Conservation (phyloP, 805 yeast species). For the Ogataea chonburiensis region DNA sequence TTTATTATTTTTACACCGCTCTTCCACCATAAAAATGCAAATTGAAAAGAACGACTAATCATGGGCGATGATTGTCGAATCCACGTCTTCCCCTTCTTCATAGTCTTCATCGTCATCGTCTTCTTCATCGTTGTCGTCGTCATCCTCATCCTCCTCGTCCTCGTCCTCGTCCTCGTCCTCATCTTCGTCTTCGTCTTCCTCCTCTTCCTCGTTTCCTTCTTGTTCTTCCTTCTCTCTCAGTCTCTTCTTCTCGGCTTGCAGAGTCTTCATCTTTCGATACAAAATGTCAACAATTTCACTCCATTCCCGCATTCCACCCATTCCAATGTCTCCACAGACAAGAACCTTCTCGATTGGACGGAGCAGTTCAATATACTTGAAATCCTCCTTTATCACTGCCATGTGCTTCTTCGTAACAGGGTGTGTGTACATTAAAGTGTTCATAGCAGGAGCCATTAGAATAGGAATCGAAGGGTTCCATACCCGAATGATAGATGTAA, state of each 20-base stretch:
- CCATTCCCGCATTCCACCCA: constrained; percentile 99
- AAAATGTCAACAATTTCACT: constrained; percentile 87
- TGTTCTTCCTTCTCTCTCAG: constrained; percentile 48
- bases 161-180: constrained; percentile 41
- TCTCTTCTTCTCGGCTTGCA: constrained; percentile 52
- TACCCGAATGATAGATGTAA: constrained; percentile 88
- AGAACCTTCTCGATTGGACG: constrained; percentile 93
- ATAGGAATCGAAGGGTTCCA: constrained; percentile 94
- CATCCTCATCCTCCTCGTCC: constrained; percentile 40
- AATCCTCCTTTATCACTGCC: constrained; percentile 73
- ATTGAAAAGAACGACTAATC: background rate
- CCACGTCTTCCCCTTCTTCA: constrained; percentile 14
- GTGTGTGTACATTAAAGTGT: constrained; percentile 85
- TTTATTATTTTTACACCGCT: constrained; percentile 9
- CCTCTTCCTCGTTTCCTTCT: constrained; percentile 47
- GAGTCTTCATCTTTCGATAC: constrained; percentile 67
- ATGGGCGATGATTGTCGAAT: constrained; percentile 10
- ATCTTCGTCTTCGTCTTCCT: constrained; percentile 39
- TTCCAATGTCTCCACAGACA: constrained; percentile 96
- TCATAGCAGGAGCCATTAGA: constrained; percentile 93
- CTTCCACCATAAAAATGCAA: constrained; percentile 7
- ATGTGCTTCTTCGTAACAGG: constrained; percentile 85
- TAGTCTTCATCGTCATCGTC: constrained; percentile 20
- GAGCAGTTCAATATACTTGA: constrained; percentile 93
- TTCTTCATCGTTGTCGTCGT: constrained; percentile 36